Evolutionary conservation across 345 rosid species (phyloP).

Genomic region (Geranium rotundifolium): DNA sequence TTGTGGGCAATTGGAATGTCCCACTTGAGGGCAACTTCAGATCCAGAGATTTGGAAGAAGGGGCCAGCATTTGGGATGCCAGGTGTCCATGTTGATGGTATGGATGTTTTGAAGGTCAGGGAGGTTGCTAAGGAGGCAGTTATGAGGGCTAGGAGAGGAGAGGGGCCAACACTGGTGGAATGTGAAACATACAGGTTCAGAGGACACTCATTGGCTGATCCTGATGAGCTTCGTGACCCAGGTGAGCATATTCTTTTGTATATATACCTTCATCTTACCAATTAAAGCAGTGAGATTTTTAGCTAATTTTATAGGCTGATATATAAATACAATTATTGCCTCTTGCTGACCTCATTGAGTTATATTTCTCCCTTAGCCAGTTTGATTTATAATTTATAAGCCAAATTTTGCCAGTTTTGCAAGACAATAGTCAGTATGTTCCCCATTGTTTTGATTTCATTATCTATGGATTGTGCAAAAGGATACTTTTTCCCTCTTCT

Average conservation of each 20-base stretch:
- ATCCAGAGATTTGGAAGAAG: constrained; percentile 55
- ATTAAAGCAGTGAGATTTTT: not conserved
- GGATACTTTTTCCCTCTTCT: no score
- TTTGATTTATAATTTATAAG: not conserved
- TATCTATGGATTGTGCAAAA: not conserved
- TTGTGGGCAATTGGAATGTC: constrained; percentile 67
- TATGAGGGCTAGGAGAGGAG: constrained; percentile 48
- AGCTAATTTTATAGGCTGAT: not conserved
- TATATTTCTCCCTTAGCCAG: not conserved
- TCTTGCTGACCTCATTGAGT: not conserved
- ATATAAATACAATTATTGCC: not conserved
- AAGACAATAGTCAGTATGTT: no score
- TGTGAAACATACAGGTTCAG: constrained; percentile 54
- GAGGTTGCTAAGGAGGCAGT: constrained; percentile 47
- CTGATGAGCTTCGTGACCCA: constrained; percentile 60
- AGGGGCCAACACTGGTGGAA: constrained; percentile 52
- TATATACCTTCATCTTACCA: not conserved
- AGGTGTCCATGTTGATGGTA: constrained; percentile 51
- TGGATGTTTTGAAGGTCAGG: constrained; percentile 54
- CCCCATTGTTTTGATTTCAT: no score
- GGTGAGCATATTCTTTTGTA: constrained; percentile 16
- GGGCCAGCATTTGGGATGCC: constrained; percentile 59
- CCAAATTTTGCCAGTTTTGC: not conserved
- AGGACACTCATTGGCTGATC: constrained; percentile 67
- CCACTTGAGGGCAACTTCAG: constrained; percentile 50